Conservation (phyloP, 768 basidiomycete species). For the Calvatia gigantea region DNA sequence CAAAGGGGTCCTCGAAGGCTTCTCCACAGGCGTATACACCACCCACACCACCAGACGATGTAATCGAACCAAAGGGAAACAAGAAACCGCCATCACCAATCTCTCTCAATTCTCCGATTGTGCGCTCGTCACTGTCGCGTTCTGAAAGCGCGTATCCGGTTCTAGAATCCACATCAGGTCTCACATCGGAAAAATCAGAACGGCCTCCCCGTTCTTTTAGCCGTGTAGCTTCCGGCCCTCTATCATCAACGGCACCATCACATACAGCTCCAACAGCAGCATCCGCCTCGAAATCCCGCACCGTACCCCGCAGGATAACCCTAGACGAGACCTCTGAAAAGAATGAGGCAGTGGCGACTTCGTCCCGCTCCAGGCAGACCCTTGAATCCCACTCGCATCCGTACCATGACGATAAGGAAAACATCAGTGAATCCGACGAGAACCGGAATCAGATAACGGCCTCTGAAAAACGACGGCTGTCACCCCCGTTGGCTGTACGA, state of each 20-base stretch:
- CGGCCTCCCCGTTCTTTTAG: conserved; percentile 52
- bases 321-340: conserved; percentile 30
- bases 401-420: conserved; percentile 48
- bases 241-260: conserved; percentile 29
- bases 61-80: conserved; percentile 6
- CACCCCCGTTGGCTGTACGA: conserved; percentile 32
- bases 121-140: conserved; percentile 55
- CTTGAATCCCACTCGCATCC: conserved; percentile 20
- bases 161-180: conserved; percentile 28
- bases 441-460: conserved; percentile 25
- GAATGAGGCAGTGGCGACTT: conserved; percentile 18
- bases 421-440: conserved; percentile 39
- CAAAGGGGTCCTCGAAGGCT: conserved; percentile 45
- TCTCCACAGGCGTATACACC: conserved; percentile 45
- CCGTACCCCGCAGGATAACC: conserved; percentile 36
- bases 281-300: conserved; percentile 30
- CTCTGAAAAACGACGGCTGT: conserved; percentile 25
- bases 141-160: conserved; percentile 63
- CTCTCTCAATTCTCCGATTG: conserved; percentile 34
- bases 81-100: conserved; percentile 37
- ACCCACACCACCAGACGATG: conserved; percentile 30
- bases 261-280: conserved; percentile 30
- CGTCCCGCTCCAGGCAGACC: conserved; percentile 24
- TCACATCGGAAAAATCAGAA: conserved; percentile 28
- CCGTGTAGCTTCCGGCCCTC: conserved; percentile 64